These are phyloP conservation scores for Gossypium raimondii DNA, from an alignment of 345 rosid species.

Conservation along the genomic window DNA sequence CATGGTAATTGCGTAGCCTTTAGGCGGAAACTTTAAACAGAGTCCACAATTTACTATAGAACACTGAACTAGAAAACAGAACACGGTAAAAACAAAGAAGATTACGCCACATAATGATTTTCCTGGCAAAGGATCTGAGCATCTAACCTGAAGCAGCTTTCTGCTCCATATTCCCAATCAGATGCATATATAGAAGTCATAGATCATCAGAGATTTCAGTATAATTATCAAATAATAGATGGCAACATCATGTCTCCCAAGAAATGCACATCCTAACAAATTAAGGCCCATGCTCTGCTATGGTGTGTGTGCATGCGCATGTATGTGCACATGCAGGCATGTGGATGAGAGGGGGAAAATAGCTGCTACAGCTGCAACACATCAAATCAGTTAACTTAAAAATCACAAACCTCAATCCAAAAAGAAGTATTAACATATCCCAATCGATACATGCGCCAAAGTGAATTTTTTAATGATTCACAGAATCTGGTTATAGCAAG, in stretches of 20 bases:
- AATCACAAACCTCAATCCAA: not conserved
- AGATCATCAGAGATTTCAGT: not conserved
- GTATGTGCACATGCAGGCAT: not conserved
- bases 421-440: not conserved
- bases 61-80: not conserved
- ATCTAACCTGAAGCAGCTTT: not conserved
- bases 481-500: not conserved
- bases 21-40: not conserved
- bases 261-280: slow-evolving; percentile 1
- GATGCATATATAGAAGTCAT: not conserved
- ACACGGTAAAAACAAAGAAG: not conserved
- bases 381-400: not conserved
- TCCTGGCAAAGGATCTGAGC: not conserved
- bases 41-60: not conserved
- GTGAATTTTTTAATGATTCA: not conserved
- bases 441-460: no score
- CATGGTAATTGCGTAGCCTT: not conserved
- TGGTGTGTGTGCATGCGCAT: not conserved
- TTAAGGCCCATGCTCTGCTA: not conserved
- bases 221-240: not conserved
- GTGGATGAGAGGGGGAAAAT: not conserved
- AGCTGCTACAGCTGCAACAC: slow-evolving; percentile 2
- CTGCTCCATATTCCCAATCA: not conserved
- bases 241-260: not conserved
- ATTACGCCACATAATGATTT: not conserved